Conservation (phyloP, 225 moss, liverwort and hornwort genomes). For the Physcomitrellopsis africana region DNA sequence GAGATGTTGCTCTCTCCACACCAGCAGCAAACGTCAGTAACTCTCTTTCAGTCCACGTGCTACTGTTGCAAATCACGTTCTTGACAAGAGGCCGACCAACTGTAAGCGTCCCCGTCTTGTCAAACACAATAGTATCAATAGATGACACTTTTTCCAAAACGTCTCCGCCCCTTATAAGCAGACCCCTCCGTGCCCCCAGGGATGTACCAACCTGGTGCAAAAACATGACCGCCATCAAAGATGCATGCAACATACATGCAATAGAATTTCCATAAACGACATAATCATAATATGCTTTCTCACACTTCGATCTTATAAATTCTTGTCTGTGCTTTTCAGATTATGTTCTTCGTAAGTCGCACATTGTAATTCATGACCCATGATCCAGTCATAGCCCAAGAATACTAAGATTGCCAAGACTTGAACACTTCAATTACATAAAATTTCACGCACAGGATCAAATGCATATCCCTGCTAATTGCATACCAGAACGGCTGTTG, state of each 20-base stretch:
- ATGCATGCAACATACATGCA: background rate
- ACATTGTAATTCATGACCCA: background rate
- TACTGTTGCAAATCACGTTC: conserved; percentile 59
- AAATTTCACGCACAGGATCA: background rate
- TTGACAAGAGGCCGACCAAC: conserved; percentile 86
- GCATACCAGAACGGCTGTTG: conserved; percentile 98
- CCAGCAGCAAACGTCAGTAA: conserved; percentile 89
- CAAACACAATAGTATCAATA: conserved; percentile 85
- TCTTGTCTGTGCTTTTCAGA: conserved; percentile 2
- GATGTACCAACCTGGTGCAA: conserved; percentile 90
- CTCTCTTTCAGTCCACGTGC: conserved; percentile 66
- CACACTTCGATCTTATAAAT: background rate
- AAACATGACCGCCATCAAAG: conserved; percentile 29
- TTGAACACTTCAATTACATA: background rate
- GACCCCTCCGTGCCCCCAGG: conserved; percentile 91
- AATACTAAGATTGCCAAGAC: conserved; percentile 19
- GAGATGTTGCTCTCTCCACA: conserved; percentile 90
- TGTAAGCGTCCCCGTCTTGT: conserved; percentile 97
- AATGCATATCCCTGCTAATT: conserved; percentile 12
- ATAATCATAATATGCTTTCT: conserved; percentile 12
- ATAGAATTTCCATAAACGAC: conserved; percentile 16
- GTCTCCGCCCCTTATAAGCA: conserved; percentile 97
- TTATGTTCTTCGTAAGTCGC: background rate
- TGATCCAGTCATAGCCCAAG: conserved; percentile 21
- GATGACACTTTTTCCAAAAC: conserved; percentile 87